phyloP scores from a whole-genome alignment of 306 rosid genomes.

The Lagenaria siceraria region DNA sequence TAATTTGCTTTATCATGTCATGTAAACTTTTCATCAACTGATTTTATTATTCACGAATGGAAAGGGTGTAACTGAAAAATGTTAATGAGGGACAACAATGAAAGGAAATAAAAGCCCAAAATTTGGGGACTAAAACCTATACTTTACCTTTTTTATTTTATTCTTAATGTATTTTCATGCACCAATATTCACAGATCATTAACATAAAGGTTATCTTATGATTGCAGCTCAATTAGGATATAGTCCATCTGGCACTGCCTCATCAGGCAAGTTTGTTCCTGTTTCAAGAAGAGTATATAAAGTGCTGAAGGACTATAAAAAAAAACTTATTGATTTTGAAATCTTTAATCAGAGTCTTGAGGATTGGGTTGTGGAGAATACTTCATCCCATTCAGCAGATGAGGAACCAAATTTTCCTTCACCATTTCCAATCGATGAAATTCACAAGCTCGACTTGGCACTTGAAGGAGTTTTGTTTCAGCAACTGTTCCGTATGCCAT shows the following conservation, averaged over 20 bases:
- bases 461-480: constrained; percentile 75
- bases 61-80: not conserved
- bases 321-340: constrained; percentile 54
- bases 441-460: constrained; percentile 77
- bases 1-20: not conserved
- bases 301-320: constrained; percentile 63
- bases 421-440: constrained; percentile 57
- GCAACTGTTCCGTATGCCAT: constrained; percentile 79
- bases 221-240: constrained; percentile 52
- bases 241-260: constrained; percentile 50
- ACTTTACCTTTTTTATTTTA: not conserved
- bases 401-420: constrained; percentile 39
- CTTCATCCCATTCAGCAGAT: constrained; percentile 30
- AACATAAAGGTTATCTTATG: constrained; percentile 16
- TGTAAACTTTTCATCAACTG: not conserved
- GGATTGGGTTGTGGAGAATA: constrained; percentile 68
- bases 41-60: not conserved
- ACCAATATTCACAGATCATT: not conserved
- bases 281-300: constrained; percentile 54
- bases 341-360: constrained; percentile 45
- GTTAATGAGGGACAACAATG: not conserved
- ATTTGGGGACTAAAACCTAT: not conserved
- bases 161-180: not conserved
- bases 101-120: not conserved
- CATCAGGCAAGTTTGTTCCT: constrained; percentile 39